Evolutionary conservation across 2,329 filamentous ascomycete species (phyloP).

Genomic region (Trichophyton simii): DNA sequence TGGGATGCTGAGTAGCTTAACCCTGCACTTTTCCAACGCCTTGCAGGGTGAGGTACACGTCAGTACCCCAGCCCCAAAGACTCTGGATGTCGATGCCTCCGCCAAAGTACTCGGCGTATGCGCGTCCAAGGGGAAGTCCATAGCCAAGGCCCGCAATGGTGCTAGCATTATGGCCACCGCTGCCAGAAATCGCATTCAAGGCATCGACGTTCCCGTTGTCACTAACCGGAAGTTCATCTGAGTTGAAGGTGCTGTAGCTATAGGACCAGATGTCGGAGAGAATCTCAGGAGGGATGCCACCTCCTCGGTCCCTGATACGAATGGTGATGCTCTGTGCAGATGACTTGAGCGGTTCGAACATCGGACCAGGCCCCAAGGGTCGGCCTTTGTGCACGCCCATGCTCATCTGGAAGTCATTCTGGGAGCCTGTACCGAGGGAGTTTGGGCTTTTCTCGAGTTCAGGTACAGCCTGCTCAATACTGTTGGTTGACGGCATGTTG

Average conservation of each 20-base stretch:
- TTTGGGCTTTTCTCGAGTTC: conserved; percentile 37
- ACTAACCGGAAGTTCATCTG: conserved; percentile 41
- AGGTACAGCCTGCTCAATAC: conserved; percentile 8
- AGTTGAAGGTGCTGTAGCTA: conserved; percentile 88
- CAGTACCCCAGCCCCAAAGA: conserved; percentile 79
- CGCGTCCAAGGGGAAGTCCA: conserved; percentile 75
- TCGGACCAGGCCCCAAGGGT: conserved; percentile 15
- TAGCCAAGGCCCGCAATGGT: conserved; percentile 91
- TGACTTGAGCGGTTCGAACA: conserved; percentile 22
- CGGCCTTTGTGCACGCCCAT: conserved; percentile 17
- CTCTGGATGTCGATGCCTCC: conserved; percentile 93
- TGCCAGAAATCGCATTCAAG: conserved; percentile 60
- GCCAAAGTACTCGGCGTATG: conserved; percentile 97
- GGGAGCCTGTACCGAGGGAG: conserved; percentile 11
- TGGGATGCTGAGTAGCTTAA: background rate
- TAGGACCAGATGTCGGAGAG: conserved; percentile 90
- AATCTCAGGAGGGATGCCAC: conserved; percentile 76
- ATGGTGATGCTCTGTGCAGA: conserved; percentile 78
- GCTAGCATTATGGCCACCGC: conserved; percentile 54
- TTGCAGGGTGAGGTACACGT: conserved; percentile 51
- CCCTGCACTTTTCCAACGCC: conserved; percentile 42
- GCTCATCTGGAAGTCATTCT: conserved; percentile 23
- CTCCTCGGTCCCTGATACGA: conserved; percentile 86
- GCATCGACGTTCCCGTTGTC: conserved; percentile 51
- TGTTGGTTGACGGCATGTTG: conserved; percentile 32